Conservation (phyloP, 1,139 yeast genomes). For the Yamadazyma diddensiae region DNA sequence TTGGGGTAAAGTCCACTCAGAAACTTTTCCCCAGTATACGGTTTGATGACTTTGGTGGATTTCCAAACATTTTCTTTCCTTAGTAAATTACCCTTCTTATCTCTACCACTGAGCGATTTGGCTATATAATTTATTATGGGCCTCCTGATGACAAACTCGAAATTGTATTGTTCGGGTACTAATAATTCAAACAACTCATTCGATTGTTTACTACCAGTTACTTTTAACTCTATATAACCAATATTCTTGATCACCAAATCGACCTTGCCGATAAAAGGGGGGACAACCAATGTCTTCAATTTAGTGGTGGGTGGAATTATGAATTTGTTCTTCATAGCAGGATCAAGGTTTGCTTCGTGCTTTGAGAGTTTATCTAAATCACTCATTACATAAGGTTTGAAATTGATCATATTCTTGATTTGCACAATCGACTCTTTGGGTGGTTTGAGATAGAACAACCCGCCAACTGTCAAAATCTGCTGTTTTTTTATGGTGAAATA, state of each 20-base stretch:
- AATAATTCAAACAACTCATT: slow-evolving; percentile 32
- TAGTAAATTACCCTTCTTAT: slow-evolving; percentile 34
- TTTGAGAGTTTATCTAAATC: slow-evolving; percentile 21
- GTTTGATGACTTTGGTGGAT: slow-evolving; percentile 23
- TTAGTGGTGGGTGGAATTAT: slow-evolving; percentile 12
- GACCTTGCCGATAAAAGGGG: slow-evolving; percentile 66
- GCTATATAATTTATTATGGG: slow-evolving; percentile 35
- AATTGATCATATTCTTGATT: slow-evolving; percentile 36
- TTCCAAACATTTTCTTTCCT: slow-evolving; percentile 26
- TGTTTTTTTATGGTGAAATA: slow-evolving; percentile 43
- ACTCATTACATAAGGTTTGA: slow-evolving; percentile 24
- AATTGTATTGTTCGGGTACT: slow-evolving; percentile 30
- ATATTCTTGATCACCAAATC: slow-evolving; percentile 68
- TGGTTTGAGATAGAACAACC: slow-evolving; percentile 49
- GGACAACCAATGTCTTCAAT: slow-evolving; percentile 48
- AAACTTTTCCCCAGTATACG: slow-evolving; percentile 28
- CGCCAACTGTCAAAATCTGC: slow-evolving; percentile 55
- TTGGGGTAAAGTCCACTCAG: slow-evolving; percentile 22
- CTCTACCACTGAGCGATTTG: slow-evolving; percentile 36
- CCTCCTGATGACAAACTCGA: slow-evolving; percentile 27
- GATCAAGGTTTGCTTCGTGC: slow-evolving; percentile 2
- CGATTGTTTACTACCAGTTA: slow-evolving; percentile 49
- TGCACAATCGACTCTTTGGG: slow-evolving; percentile 40
- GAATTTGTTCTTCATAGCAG: slow-evolving; percentile 8
- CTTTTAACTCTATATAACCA: slow-evolving; percentile 63